These are phyloP conservation scores for Podospora didyma DNA, from an alignment of 495 filamentous ascomycete genomes.

Conservation along the genomic window DNA sequence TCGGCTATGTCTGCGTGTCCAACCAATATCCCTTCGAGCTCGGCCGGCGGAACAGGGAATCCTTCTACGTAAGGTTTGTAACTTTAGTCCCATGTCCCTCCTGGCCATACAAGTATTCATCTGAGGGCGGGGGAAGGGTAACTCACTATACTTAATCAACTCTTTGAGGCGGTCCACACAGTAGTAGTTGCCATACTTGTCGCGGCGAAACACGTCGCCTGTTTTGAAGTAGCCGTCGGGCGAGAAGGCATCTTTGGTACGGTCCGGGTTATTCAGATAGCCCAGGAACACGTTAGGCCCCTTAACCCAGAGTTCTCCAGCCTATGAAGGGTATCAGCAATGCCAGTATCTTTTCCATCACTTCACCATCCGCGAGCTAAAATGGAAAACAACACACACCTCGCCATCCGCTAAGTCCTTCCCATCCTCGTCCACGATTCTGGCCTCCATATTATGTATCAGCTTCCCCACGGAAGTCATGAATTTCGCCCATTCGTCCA, in stretches of 20 bases:
- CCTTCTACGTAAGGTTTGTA: too few species aligned
- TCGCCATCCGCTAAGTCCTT: slow-evolving; percentile 45
- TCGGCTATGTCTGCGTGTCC: slow-evolving; percentile 73
- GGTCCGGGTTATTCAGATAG: slow-evolving; percentile 67
- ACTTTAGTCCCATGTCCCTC: too few species aligned
- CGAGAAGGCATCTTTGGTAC: slow-evolving; percentile 62
- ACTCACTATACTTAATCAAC: slow-evolving; percentile 75
- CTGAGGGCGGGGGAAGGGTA: background rate
- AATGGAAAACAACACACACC: slow-evolving; percentile 8
- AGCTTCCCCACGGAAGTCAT: slow-evolving; percentile 66
- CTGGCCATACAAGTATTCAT: too few species aligned
- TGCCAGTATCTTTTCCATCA: too few species aligned
- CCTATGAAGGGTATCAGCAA: slow-evolving; percentile 24
- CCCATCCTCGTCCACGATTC: slow-evolving; percentile 57
- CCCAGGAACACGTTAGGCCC: slow-evolving; percentile 74
- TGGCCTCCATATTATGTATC: slow-evolving; percentile 55
- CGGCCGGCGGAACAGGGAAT: slow-evolving; percentile 84
- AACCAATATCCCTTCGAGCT: slow-evolving; percentile 76
- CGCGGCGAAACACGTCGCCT: slow-evolving; percentile 65
- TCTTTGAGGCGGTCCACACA: slow-evolving; percentile 87
- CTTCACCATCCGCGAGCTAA: too few species aligned
- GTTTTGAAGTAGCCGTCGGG: slow-evolving; percentile 79
- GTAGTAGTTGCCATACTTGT: slow-evolving; percentile 50
- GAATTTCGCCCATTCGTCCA: slow-evolving; percentile 71
- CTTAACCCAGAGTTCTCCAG: slow-evolving; percentile 72